Evolutionary conservation across 23 red algal genomes (phyloP), one percentile per base, ranked within the genome.

Genomic region (Cyanidioschyzon merolae): DNA sequence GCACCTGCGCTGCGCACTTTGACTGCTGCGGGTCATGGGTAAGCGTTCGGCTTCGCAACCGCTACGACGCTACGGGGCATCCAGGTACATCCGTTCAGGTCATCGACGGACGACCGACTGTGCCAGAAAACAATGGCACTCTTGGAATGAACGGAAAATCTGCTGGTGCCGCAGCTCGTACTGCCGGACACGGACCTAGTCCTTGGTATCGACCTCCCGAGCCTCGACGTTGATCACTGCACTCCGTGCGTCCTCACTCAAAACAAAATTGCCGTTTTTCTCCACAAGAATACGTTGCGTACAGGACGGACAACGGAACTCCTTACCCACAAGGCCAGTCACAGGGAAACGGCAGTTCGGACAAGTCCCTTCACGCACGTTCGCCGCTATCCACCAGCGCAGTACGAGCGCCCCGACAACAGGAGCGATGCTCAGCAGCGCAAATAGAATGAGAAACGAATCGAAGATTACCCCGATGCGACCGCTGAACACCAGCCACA

Each of bases 391-490:
- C 89, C 89, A 92, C 89, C 89, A 92, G 15, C 89, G 83, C 58
- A 92, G 86, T 21, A 45, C 79, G 39, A 92, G 34, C 1, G 86
- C 74, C 34, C 83, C 89, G 0, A 87, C 74, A 2, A 86, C 79
- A 16, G 89, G 89, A 1, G 85, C 89, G 34, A 92, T 68, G 29
- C 77, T 86, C 57, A 92, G 40, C 0, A 92, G 39, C 0, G 79
- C 83, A 57, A 92, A 92, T 32, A 92, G 30, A 30, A 92, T 68
- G 12, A 92, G 83, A 63, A 92, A 86, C 1, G 89, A 92, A 41
- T 92, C 89, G 39, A 92, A 92, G 17, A 92, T 84, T 3, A 92
- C 74, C 32, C 89, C 89, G 41, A 92, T 86, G 32, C 89, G 83
- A 29, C 89, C 89, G 0, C 83, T 86, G 34, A 92, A 40, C 35